Evolutionary conservation across 1,284 basidiomycete genomes (phyloP), one percentile per base, ranked within the genome.

Genomic region (Apiotrichum sp.): DNA sequence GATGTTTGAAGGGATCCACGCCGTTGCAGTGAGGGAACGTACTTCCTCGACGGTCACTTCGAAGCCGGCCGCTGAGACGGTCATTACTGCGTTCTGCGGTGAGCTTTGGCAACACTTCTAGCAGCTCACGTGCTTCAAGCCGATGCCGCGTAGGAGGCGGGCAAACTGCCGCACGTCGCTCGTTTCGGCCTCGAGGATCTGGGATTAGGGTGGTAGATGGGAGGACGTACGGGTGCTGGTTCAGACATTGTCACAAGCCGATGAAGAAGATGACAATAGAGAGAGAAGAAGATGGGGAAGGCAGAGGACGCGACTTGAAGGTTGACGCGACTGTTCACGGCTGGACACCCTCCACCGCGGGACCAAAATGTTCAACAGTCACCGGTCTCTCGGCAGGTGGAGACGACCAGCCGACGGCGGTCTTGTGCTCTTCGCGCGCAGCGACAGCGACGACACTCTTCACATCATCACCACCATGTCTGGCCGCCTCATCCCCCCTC

Each of bases 1-100:
- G 33, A 91, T 80, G 61, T 83, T 81, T 13, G 82, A 75, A 55
- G 87, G 86, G 50, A 95, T 84, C 72, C 86, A 96, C n/a, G 92
- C 89, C 7, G 86, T 88, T 39, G 85, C 91, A 47, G 87, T 79
- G 6, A 93, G 77, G 1, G 86, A 85, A 47, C 86, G 82, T 4
- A 87, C 84, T 69, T 93, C 89, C 76, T 96, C 90, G 9, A 91
- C 90, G n/a, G 84, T 83, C 34, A 95, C 82, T n/a, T 84, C 83
- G 59, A 96, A 76, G 1, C 90, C 92, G 35, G 80, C 79, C 41
- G 81, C 77, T 22, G 83, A 82, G 11, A 91, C 80, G 7, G 82
- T 84, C 51, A 95, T 78, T 1, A 84, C 86, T n/a, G 88, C 92
- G 64, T 85, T 83, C 88, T 93, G 60, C 34, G 35, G 46, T 44